Base-by-base conservation (phyloP, 257 asterid genomes). In the Fraxinus cuspidata region DNA sequence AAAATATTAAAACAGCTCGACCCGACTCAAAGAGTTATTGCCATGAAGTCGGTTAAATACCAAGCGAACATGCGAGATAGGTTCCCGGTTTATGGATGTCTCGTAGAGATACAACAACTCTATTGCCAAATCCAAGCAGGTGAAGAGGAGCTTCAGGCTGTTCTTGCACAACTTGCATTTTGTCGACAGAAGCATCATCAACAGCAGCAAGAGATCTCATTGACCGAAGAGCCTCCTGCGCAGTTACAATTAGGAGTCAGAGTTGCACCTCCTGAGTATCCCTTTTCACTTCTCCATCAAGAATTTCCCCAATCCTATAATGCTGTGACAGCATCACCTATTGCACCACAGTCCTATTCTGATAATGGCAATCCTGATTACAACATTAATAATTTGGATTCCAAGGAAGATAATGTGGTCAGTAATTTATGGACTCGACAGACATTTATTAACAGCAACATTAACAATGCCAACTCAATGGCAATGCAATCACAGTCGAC, bases 21-120 rank as follows among this genome's bases (percentile, higher is more conserved):
- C 78, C 91, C 94, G 0, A 85, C 84, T 31, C 94, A 86, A 56
- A 91, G 89, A 32, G 83, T 79, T 68, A 75, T 78, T 35, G 97
- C 97, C 58, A 92, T 94, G 94, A 86, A 79, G 81, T 90, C 96
- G 27, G 92, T 94, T 71, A 90, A 90, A 51, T 89, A 82, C 71
- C 95, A 94, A 40, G 90, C 98, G 5, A 75, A 85, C 71, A 86
- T 84, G 76, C 90, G 98, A 3, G 96, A 89, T 0, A 92, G 87
- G 67, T 79, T 84, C 66, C 98, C 98, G 0, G 96, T 92, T 0
- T 79, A 81, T 5, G 98, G 98, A 2, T 94, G 98, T 53, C 31
- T 85, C 0, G 87, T 81, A 16, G 92, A 89, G 32, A 86, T 92
- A 73, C 92, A 87, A 6, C 87, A 85, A 16, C 87, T 90, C 15